Evolutionary conservation across 1,284 basidiomycete genomes (phyloP), one percentile per base, ranked within the genome.

Genomic region (Tremellales sp.): DNA sequence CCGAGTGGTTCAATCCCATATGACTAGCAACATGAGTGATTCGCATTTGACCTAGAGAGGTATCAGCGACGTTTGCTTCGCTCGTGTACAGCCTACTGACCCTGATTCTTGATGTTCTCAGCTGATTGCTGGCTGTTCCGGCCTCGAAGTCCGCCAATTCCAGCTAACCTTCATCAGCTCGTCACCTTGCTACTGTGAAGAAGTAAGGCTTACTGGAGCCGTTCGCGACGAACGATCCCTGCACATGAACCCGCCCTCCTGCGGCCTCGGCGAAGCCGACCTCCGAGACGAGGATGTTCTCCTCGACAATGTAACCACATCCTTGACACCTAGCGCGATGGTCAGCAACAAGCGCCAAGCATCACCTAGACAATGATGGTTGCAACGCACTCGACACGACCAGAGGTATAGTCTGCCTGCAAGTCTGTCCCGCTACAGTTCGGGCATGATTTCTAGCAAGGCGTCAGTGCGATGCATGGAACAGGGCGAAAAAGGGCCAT

Each of bases 231-330:
- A 89, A 96, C 13, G 88, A 86, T 17, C 96, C 96, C 67, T 94
- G 89, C 0, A 97, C 92, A 77, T 96, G 89, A 1, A 94, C 91
- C 11, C 91, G 90, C 26, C 96, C 96, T 40, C 83, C 83, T 6
- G 87, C 83, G 8, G 88, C 89, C 76, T 99, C 96, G 22, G 90
- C 90, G 64, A 99, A 99, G 0, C 86, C 85, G 53, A 98, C 83
- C 69, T 97, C 84, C 58, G 86, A 89, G 13, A 97, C 91, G 57
- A 98, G 94, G 7, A 87, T 84, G 65, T 90, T 93, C 75, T 97
- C 89, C 72, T 97, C 92, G 12, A 96, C 80, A 15, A 97, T 90
- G 11, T 84, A 86, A 46, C 89, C 89, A 62, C 91, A 96, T 57
- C 80, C 76, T 2, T 85, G 80, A 65, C 90, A 96, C 64, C 72